Evolutionary conservation across 2,329 filamentous ascomycete species (phyloP).

Genomic region (Trichoderma citrinoviride): DNA sequence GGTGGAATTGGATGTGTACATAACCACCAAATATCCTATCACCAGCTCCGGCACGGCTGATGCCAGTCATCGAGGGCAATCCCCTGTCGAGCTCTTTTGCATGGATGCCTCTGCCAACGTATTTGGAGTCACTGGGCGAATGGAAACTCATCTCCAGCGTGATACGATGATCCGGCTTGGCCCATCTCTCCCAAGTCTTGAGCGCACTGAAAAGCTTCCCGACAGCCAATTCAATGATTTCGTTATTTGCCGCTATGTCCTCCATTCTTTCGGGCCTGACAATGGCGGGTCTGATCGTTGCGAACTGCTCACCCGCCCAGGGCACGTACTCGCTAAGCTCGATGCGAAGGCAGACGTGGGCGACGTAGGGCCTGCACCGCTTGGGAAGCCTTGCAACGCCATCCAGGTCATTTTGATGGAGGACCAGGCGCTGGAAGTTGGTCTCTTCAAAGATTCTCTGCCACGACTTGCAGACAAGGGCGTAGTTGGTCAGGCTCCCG

Average conservation of each 20-base stretch:
- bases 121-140: slow-evolving; percentile 11
- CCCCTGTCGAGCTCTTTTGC: neutral
- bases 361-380: slow-evolving; percentile 1
- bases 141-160: slow-evolving; percentile 10
- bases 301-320: neutral
- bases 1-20: slow-evolving; percentile 4
- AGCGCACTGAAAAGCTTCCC: neutral
- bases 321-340: neutral
- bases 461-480: slow-evolving; percentile 8
- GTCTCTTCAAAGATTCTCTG: neutral
- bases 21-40: slow-evolving; percentile 2
- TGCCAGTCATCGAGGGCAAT: neutral
- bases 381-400: neutral
- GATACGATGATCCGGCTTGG: neutral
- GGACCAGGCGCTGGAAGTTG: neutral
- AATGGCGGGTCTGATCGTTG: no score
- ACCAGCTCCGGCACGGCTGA: neutral
- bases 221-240: neutral
- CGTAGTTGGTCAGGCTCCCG: slow-evolving; percentile 7
- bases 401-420: neutral
- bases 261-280: neutral
- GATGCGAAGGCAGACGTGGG: slow-evolving; percentile 7
- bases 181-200: slow-evolving; percentile 3
- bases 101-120: neutral
- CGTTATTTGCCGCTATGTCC: neutral